These are phyloP conservation scores for Fonsecaea erecta DNA, from an alignment of 2,329 filamentous ascomycete genomes.

Conservation along the genomic window DNA sequence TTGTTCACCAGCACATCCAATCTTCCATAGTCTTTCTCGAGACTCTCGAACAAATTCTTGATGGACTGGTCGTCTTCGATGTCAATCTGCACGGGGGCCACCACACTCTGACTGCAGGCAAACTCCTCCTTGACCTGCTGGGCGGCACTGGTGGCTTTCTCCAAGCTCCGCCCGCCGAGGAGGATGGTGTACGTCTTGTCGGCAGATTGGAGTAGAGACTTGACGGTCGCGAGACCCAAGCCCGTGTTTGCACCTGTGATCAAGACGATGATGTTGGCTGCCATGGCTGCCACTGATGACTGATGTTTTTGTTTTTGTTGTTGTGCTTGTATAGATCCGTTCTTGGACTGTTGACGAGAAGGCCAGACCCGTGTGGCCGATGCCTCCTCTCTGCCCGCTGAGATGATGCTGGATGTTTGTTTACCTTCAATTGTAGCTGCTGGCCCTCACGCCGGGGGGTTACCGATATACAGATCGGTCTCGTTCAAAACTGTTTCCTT, in stretches of 20 bases:
- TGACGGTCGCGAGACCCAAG: constrained; percentile 63
- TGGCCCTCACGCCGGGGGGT: too few relatives aligned
- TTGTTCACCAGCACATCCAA: constrained; percentile 36
- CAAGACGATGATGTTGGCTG: constrained; percentile 50
- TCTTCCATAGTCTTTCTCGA: constrained; percentile 39
- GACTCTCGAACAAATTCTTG: constrained; percentile 48
- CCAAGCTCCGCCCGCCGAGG: constrained; percentile 58
- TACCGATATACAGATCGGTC: not conserved
- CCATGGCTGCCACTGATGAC: constrained; percentile 4
- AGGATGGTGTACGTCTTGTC: constrained; percentile 59
- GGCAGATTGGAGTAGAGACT: constrained; percentile 56
- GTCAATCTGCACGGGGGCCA: constrained; percentile 56
- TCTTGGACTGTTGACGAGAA: too few relatives aligned
- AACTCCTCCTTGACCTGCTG: constrained; percentile 48
- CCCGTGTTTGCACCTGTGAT: constrained; percentile 67
- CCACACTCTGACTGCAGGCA: constrained; percentile 47
- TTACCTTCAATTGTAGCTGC: too few relatives aligned
- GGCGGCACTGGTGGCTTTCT: constrained; percentile 58
- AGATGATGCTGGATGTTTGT: too few relatives aligned
- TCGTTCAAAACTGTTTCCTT: too few relatives aligned
- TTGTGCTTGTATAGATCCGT: not conserved
- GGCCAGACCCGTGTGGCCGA: too few relatives aligned
- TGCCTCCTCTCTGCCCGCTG: too few relatives aligned
- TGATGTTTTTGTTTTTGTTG: too few relatives aligned
- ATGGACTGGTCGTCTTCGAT: constrained; percentile 60